Evolutionary conservation across 1,139 yeast species (phyloP).

Genomic region (Suhomyces coccinellae): DNA sequence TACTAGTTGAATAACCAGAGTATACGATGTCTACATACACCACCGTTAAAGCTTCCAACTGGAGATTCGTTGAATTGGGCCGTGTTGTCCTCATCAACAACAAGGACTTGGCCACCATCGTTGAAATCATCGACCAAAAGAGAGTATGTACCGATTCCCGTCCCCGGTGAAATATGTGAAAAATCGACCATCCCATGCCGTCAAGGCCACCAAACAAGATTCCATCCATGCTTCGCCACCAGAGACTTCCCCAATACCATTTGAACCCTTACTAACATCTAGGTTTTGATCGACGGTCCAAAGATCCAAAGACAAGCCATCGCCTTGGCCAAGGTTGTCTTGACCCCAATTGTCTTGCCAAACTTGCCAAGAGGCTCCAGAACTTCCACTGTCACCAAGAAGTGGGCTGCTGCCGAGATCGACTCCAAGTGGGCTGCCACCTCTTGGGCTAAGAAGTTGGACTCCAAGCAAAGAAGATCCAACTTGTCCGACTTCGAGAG

Average conservation of each 20-base stretch:
- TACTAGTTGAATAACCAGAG: constrained; percentile 14
- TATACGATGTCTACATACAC: constrained; percentile 45
- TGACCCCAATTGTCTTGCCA: constrained; percentile 88
- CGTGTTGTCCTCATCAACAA: constrained; percentile 93
- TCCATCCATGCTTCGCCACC: not conserved
- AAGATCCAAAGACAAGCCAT: constrained; percentile 90
- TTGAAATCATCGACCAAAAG: constrained; percentile 98
- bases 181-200: not conserved
- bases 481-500: constrained; percentile 96
- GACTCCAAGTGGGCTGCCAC: constrained; percentile 90
- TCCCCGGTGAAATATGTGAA: constrained; percentile 3
- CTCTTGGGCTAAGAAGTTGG: constrained; percentile 97
- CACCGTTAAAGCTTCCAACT: constrained; percentile 93
- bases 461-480: constrained; percentile 90
- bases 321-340: constrained; percentile 81
- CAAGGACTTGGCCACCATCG: constrained; percentile 86
- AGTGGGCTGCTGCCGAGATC: constrained; percentile 90
- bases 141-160: constrained; percentile 63
- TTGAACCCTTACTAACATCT: constrained; percentile 40
- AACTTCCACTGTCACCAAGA: constrained; percentile 82
- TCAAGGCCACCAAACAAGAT: not conserved
- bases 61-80: constrained; percentile 99
- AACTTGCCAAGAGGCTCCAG: constrained; percentile 93
- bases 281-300: constrained; percentile 91
- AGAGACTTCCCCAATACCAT: constrained; percentile 13